Base-by-base conservation (phyloP, 257 asterid species). In the Anisodus acutangulus region DNA sequence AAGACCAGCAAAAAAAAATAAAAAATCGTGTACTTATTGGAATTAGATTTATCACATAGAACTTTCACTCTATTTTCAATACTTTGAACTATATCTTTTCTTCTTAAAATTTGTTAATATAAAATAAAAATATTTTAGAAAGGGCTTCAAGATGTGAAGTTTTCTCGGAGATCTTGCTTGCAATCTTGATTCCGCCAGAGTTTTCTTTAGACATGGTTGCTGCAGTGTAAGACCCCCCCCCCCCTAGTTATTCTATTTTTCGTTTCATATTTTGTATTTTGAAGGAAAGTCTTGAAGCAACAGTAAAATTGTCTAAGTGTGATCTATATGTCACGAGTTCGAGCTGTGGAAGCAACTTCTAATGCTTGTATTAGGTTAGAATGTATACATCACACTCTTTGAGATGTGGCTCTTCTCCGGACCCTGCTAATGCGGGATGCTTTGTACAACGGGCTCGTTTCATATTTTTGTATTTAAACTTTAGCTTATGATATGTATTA, bases 161-260 rank as follows among this genome's bases (percentile, higher is more conserved):
- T 37, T 85, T 90, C 86, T 67, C 86, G 79, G 91, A 90, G 78
- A 88, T 90, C 45, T 2, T 94, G 16, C 91, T 92, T 64, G 94
- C 98, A 22, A 89, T 94, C 86, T 70, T 94, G 10, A 71, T 93
- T 67, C 98, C 98, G 67, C 98, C 98, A 97, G 97, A 60, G 95
- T 94, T 80, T 94, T 97, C 88, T 88, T 94, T 91, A 90, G 97
- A 82, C 90, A 90, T 79, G 97, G 98, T 83, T 94, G 98, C 90
- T 94, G 98, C 95, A 69, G 93, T 54, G 97, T 93, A 85, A 86
- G 91, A 6, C 4, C 37, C 10, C 17, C 1, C 9, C 16, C 17
- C 4, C 6, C 26, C 12, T 17, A 17, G 8, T 72, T n/a, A 3
- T 80, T 57, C 37, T 9, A 4, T 53, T n/a, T 5, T 8, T 5